phyloP scores from a whole-genome alignment of 208 protist genomes.

The Porcisia hertigi region DNA sequence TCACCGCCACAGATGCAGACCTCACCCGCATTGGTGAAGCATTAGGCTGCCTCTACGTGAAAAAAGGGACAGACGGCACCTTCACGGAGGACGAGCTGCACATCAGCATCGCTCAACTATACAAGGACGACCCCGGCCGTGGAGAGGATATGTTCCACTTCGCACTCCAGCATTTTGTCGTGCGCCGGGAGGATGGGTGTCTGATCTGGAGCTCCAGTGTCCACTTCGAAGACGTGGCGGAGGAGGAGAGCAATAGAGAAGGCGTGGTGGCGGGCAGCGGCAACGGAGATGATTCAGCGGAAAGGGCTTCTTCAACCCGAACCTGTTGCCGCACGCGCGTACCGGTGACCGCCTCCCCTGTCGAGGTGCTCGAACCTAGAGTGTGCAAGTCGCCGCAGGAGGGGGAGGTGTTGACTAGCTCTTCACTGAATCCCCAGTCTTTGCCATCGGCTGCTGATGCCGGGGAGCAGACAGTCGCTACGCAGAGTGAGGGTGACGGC shows the following conservation, averaged over 20 bases:
- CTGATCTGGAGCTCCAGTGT: conserved; percentile 29
- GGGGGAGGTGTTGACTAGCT: not conserved
- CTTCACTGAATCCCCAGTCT: not conserved
- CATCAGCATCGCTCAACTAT: conserved; percentile 36
- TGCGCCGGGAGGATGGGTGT: conserved; percentile 10
- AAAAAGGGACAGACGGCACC: conserved; percentile 36
- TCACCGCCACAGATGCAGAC: conserved; percentile 42
- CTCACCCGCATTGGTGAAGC: conserved; percentile 48
- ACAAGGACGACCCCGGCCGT: conserved; percentile 32
- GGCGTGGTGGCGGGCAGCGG: not conserved
- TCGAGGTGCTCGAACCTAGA: conserved; percentile 2
- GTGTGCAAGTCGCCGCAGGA: not conserved
- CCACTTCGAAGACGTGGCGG: conserved; percentile 21
- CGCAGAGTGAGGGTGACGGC: not conserved
- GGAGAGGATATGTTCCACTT: conserved; percentile 59
- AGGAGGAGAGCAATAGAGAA: conserved; percentile 9
- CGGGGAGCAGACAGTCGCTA: not conserved
- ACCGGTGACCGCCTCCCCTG: not conserved
- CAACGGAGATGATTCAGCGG: not conserved
- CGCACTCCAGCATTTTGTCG: conserved; percentile 33
- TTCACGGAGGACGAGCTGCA: conserved; percentile 45
- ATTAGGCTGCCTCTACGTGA: conserved; percentile 38
- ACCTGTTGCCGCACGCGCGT: not conserved
- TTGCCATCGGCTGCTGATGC: not conserved
- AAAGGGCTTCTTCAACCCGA: too few species aligned